Conservation (phyloP, 176 grass and related monocot species). For the Miscanthus lutarioriparius region DNA sequence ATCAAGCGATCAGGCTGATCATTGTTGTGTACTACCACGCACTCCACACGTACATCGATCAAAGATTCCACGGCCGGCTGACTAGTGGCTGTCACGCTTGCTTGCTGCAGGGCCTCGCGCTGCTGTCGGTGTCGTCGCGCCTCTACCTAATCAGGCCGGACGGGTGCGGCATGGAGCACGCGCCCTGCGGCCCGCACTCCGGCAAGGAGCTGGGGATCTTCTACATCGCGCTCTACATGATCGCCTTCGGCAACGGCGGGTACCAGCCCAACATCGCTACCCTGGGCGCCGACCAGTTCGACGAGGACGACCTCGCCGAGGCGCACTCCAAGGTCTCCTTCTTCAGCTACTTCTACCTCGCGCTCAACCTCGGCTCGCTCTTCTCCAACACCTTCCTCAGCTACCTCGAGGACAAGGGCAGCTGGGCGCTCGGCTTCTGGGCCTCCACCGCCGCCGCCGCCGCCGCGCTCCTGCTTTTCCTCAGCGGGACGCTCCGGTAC, state of each 20-base stretch:
- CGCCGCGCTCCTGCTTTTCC: slow-evolving; percentile 61
- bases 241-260: slow-evolving; percentile 90
- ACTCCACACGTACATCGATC: not conserved
- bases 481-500: slow-evolving; percentile 56
- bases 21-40: not conserved
- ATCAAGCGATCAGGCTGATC: too few relatives aligned
- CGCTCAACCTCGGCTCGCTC: slow-evolving; percentile 93
- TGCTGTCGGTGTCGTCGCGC: slow-evolving; percentile 64
- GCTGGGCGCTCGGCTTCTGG: slow-evolving; percentile 82
- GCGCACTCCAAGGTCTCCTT: slow-evolving; percentile 87
- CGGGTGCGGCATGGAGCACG: slow-evolving; percentile 62
- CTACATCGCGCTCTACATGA: slow-evolving; percentile 90
- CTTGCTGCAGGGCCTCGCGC: slow-evolving; percentile 59
- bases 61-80: not conserved
- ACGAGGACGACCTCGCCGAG: slow-evolving; percentile 62
- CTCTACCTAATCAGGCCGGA: slow-evolving; percentile 62
- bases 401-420: slow-evolving; percentile 77
- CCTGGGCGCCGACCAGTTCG: slow-evolving; percentile 92
- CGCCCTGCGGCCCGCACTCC: slow-evolving; percentile 56
- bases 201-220: slow-evolving; percentile 61
- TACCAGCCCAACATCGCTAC: slow-evolving; percentile 95
- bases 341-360: slow-evolving; percentile 99
- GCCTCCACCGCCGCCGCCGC: slow-evolving; percentile 59
- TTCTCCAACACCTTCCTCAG: slow-evolving; percentile 96
- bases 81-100: not conserved